phyloP scores from a whole-genome alignment of 202 grass and related monocot species.

The Saccharum hybrid region DNA sequence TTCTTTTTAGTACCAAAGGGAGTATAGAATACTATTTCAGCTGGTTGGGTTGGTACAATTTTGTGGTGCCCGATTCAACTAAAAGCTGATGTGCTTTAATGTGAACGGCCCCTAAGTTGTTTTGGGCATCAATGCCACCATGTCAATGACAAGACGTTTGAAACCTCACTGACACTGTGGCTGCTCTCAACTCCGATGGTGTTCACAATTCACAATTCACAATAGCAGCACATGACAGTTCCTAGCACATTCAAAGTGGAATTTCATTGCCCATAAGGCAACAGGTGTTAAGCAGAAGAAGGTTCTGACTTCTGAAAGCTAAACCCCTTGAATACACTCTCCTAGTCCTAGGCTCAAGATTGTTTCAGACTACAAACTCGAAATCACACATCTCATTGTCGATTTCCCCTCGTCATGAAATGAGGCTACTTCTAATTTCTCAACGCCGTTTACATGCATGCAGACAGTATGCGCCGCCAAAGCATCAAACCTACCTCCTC shows the following conservation, averaged over 20 bases:
- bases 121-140: too few species aligned
- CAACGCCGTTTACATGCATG: not conserved
- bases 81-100: too few species aligned
- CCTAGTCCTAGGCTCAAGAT: not conserved
- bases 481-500: not conserved
- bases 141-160: too few species aligned
- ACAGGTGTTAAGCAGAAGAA: not conserved
- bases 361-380: not conserved
- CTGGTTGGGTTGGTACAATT: too few species aligned
- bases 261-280: not conserved
- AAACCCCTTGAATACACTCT: too few species aligned
- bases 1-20: not conserved
- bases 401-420: not conserved
- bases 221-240: not conserved
- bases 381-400: not conserved
- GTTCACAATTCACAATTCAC: not conserved
- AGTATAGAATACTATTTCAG: not conserved
- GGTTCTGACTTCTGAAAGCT: not conserved
- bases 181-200: not conserved
- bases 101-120: too few species aligned
- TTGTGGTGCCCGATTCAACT: too few species aligned
- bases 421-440: constrained; percentile 28
- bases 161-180: not conserved
- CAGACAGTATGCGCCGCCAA: not conserved
- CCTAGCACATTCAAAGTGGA: not conserved